phyloP scores from a whole-genome alignment of 768 basidiomycete genomes.

The Kwoniella europaea region DNA sequence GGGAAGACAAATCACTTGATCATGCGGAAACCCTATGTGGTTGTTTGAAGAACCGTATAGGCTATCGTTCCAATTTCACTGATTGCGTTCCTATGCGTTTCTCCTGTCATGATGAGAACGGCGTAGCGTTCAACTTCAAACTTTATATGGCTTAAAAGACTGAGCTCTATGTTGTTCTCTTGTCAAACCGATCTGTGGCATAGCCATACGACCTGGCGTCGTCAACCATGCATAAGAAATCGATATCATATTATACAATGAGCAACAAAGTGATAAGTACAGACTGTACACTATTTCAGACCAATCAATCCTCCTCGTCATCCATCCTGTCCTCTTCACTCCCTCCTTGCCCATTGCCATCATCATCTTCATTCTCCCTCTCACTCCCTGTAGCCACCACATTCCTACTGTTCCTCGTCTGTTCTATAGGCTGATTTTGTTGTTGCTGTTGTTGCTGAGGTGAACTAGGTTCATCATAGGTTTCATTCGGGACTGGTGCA shows the following conservation, averaged over 20 bases:
- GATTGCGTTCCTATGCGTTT: background rate
- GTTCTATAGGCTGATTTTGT: background rate
- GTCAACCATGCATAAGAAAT: too few relatives aligned
- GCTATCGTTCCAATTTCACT: background rate
- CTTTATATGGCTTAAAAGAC: too few relatives aligned
- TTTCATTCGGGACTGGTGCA: slow-evolving; percentile 53
- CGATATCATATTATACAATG: too few relatives aligned
- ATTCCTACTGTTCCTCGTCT: background rate
- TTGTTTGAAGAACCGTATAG: background rate
- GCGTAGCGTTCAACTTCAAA: background rate
- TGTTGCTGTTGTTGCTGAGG: slow-evolving; percentile 9
- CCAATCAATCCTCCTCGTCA: background rate
- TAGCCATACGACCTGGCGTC: too few relatives aligned
- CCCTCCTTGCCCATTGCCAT: background rate
- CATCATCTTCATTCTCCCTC: slow-evolving; percentile 7
- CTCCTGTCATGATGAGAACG: background rate
- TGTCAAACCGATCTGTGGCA: too few relatives aligned
- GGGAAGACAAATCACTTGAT: too few relatives aligned
- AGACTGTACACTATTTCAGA: too few relatives aligned
- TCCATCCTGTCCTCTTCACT: slow-evolving; percentile 1
- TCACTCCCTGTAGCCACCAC: background rate
- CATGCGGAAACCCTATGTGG: too few relatives aligned
- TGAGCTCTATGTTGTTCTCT: too few relatives aligned
- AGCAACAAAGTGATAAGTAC: too few relatives aligned
- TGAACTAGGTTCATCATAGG: slow-evolving; percentile 32